phyloP scores from a whole-genome alignment of 495 filamentous ascomycete species.

The Penicillium odoratum region DNA sequence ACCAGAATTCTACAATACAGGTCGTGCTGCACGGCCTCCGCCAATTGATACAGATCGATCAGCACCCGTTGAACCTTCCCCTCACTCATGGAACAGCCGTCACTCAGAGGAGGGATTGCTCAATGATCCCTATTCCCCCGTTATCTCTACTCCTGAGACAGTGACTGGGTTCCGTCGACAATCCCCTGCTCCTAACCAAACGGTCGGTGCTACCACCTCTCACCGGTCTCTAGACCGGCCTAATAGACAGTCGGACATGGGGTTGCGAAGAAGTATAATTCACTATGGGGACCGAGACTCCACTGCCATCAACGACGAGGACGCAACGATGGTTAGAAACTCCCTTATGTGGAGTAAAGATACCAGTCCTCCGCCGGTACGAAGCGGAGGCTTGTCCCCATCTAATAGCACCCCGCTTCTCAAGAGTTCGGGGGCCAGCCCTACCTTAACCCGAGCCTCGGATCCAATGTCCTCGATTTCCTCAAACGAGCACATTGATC shows the following conservation, averaged over 20 bases:
- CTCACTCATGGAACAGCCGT: slow-evolving; percentile 68
- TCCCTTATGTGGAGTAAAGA: slow-evolving; percentile 49
- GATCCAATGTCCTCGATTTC: slow-evolving; percentile 26
- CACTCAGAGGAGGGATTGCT: slow-evolving; percentile 65
- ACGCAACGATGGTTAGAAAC: slow-evolving; percentile 64
- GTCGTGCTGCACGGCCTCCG: slow-evolving; percentile 40
- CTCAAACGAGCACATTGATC: slow-evolving; percentile 46
- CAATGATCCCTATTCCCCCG: slow-evolving; percentile 22
- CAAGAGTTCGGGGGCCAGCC: slow-evolving; percentile 22
- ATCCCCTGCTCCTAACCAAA: slow-evolving; percentile 26
- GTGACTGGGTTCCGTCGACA: slow-evolving; percentile 17
- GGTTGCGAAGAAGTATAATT: slow-evolving; percentile 49
- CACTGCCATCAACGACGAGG: slow-evolving; percentile 60
- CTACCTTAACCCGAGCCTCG: slow-evolving; percentile 13
- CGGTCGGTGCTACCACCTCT: slow-evolving; percentile 32
- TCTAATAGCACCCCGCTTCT: slow-evolving; percentile 51
- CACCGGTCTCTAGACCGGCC: slow-evolving; percentile 41
- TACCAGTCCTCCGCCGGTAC: slow-evolving; percentile 33
- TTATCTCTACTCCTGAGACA: slow-evolving; percentile 13
- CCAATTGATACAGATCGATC: slow-evolving; percentile 61
- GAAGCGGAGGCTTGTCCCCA: slow-evolving; percentile 26
- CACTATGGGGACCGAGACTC: slow-evolving; percentile 48
- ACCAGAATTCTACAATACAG: slow-evolving; percentile 19
- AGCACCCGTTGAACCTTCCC: slow-evolving; percentile 56
- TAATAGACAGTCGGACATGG: slow-evolving; percentile 31